Evolutionary conservation across 192 early-diverging fungal species (phyloP).

Genomic region (Lunasporangiospora selenospora): DNA sequence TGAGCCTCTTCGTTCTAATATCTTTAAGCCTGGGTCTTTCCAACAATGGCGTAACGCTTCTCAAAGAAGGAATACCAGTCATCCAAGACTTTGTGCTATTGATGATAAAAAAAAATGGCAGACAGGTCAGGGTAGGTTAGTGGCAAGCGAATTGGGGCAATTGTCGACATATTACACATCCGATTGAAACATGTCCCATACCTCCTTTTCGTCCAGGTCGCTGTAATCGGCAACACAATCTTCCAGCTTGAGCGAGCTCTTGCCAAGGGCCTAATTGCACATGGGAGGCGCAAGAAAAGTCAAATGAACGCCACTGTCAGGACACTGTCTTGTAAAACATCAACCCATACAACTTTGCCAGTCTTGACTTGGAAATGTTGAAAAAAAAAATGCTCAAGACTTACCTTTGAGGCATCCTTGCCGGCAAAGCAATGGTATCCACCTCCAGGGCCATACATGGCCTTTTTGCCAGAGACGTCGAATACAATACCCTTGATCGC

Average conservation of each 20-base stretch:
- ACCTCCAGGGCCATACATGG: conserved; percentile 69
- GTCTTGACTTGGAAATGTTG: not conserved
- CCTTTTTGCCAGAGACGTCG: conserved; percentile 70
- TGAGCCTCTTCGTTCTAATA: too few relatives aligned
- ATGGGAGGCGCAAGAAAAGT: too few relatives aligned
- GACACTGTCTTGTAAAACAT: not conserved
- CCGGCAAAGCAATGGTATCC: conserved; percentile 84
- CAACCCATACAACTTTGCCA: not conserved
- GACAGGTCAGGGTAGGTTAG: not conserved
- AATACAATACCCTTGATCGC: conserved; percentile 85
- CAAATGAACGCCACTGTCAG: too few relatives aligned
- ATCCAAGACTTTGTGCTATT: conserved; percentile 68
- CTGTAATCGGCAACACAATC: conserved; percentile 80
- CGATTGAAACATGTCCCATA: too few relatives aligned
- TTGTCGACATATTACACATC: too few relatives aligned
- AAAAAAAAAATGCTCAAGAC: too few relatives aligned
- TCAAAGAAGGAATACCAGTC: conserved; percentile 76
- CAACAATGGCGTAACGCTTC: conserved; percentile 76
- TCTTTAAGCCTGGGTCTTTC: conserved; percentile 46
- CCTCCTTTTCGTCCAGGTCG: conserved; percentile 69
- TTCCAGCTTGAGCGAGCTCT: conserved; percentile 68
- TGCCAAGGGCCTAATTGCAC: conserved; percentile 66
- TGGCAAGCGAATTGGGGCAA: too few relatives aligned
- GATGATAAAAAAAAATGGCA: not conserved
- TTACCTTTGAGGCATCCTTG: conserved; percentile 78